phyloP scores from a whole-genome alignment of 495 filamentous ascomycete species.

The Daldinia concentrica region DNA sequence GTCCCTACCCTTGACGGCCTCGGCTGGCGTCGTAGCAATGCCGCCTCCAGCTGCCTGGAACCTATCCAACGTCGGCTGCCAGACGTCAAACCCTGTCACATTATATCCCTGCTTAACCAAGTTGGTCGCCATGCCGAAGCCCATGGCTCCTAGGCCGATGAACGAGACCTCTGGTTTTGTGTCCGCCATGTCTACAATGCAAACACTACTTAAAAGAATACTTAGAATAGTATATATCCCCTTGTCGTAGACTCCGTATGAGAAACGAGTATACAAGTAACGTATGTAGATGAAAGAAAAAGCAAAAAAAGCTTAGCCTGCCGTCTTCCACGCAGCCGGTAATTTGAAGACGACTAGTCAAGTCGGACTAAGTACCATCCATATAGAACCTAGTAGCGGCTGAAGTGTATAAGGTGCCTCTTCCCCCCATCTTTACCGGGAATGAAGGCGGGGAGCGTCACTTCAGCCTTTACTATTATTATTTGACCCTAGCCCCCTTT shows the following conservation, averaged over 20 bases:
- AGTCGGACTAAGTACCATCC: not conserved
- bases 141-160: slow-evolving; percentile 89
- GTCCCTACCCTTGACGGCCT: slow-evolving; percentile 67
- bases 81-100: slow-evolving; percentile 82
- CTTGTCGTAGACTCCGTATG: not conserved
- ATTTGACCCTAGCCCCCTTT: slow-evolving; percentile 3
- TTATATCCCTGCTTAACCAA: slow-evolving; percentile 73
- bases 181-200: slow-evolving; percentile 42
- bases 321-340: slow-evolving; percentile 10
- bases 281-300: not conserved
- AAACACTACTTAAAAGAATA: not conserved
- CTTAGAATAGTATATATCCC: not conserved
- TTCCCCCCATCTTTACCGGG: slow-evolving; percentile 19
- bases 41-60: slow-evolving; percentile 73
- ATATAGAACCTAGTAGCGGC: slow-evolving; percentile 13
- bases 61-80: slow-evolving; percentile 72
- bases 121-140: slow-evolving; percentile 85
- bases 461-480: slow-evolving; percentile 25
- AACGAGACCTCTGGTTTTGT: slow-evolving; percentile 70
- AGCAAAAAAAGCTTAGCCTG: slow-evolving; percentile 1
- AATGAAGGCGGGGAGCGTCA: slow-evolving; percentile 17
- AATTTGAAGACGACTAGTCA: slow-evolving; percentile 5
- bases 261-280: not conserved
- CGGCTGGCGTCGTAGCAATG: slow-evolving; percentile 67
- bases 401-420: slow-evolving; percentile 25